Base-by-base conservation (phyloP, 1,139 yeast genomes). In the Debaryomycetaceae sp. region DNA sequence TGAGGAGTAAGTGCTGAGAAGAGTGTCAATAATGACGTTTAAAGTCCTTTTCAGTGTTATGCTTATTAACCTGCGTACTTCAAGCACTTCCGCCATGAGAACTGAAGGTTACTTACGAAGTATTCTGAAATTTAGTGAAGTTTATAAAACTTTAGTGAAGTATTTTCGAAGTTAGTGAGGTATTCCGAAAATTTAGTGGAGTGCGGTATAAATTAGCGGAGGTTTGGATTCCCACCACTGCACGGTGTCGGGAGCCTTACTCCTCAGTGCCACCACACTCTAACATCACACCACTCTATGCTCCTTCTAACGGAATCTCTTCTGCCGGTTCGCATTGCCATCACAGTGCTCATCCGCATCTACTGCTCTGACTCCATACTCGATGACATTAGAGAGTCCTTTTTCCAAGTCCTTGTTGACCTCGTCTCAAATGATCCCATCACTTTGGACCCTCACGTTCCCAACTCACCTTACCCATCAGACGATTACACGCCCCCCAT, bases 291-390 rank as follows among this genome's bases (percentile, higher is more conserved):
- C 13, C 4, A 25, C 10, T 24, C n/a, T 25, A 16, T 15, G 28
- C 38, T 47, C 19, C 39, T 49, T 3, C 37, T 55, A 16, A 47
- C 59, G 3, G 63, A 58, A 31, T 61, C 53, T 32, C 37, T 59
- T 11, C 54, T 62, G 13, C 64, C 65, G 4, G 58, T 53, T 27
- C 55, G 52, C 27, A 44, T 60, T 6, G 53, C 60, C 8, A 33
- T 58, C 2, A 37, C 56, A 7, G 36, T 48, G 13, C 37, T 51
- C 8, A 38, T 49, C 6, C 40, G 37, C 27, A 39, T 51, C 8
- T 55, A 55, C 38, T 32, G 53, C 25, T 27, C 39, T 21, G 32
- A 39, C 13, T 27, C 30, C 25, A 32, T 54, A 5, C 50, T 45
- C 3, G 10, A 10, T 18, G n/a, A n/a, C n/a, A n/a, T n/a, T n/a